phyloP scores from a whole-genome alignment of 2,329 filamentous ascomycete species.

The Apiospora kogelbergensis region DNA sequence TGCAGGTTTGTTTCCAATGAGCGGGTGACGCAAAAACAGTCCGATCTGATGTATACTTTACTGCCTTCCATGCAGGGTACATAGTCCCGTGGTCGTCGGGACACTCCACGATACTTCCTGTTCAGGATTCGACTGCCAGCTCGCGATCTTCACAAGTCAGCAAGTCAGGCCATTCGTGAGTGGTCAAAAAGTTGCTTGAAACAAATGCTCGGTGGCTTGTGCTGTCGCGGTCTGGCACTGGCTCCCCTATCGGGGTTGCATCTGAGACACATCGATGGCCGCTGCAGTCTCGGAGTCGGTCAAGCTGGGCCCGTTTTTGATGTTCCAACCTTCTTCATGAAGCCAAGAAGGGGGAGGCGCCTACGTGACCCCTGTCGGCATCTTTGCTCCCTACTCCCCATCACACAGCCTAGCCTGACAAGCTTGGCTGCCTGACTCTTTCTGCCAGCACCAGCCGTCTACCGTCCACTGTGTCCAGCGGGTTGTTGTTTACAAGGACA shows the following conservation, averaged over 20 bases:
- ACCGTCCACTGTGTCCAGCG: too few relatives aligned
- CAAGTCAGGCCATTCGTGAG: neutral
- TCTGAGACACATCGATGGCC: neutral
- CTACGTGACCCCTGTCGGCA: neutral
- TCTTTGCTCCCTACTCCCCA: neutral
- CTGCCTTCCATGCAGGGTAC: neutral
- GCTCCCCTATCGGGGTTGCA: neutral
- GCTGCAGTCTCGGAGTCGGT: constrained; percentile 1
- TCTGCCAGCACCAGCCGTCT: neutral
- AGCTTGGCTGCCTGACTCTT: neutral
- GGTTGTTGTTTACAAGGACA: neutral
- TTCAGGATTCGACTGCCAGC: neutral
- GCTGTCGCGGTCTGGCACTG: too few relatives aligned
- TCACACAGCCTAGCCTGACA: neutral
- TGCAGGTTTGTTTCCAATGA: neutral
- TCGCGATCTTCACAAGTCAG: neutral
- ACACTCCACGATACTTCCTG: neutral
- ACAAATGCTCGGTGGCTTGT: constrained; percentile 1
- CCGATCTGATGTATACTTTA: neutral
- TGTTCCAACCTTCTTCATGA: neutral
- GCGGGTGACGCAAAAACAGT: neutral
- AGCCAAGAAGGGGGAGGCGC: neutral
- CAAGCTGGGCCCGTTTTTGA: constrained; percentile 4
- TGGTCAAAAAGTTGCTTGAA: neutral
- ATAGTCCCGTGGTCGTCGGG: neutral